Conservation (phyloP, 352 stramenopile genomes). For the Aphanomyces stellatus region DNA sequence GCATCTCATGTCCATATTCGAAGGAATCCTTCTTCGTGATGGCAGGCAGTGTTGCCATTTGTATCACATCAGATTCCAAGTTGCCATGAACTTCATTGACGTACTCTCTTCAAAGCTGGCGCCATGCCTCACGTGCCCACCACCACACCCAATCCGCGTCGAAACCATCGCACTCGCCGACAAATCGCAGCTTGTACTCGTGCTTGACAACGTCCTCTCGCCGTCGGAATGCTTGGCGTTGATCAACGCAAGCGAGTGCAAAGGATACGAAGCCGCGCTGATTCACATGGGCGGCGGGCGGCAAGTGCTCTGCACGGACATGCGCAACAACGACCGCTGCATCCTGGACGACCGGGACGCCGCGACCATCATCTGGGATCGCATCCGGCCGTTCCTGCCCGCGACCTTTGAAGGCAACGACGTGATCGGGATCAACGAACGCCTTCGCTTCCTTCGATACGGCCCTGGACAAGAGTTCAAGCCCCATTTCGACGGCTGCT, state of each 20-base stretch:
- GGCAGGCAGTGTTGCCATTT: too few relatives aligned
- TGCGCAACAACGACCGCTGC: conserved; percentile 3
- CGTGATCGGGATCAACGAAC: not conserved
- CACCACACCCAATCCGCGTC: too few relatives aligned
- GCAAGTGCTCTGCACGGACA: not conserved
- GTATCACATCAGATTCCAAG: too few relatives aligned
- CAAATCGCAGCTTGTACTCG: too few relatives aligned
- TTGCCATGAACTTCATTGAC: too few relatives aligned
- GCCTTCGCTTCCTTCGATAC: not conserved
- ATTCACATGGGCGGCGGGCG: not conserved
- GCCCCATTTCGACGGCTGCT: not conserved
- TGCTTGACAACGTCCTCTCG: conserved; percentile 1
- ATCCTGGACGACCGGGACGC: not conserved
- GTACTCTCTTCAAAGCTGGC: too few relatives aligned
- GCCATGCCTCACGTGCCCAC: too few relatives aligned
- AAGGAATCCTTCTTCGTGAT: too few relatives aligned
- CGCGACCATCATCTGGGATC: not conserved
- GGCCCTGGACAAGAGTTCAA: conserved; percentile 3
- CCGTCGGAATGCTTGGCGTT: not conserved
- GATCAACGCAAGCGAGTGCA: not conserved
- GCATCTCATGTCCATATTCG: too few relatives aligned
- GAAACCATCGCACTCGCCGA: too few relatives aligned
- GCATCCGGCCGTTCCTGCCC: not conserved
- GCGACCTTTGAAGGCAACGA: not conserved
- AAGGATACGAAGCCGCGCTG: not conserved